Conservation (phyloP, 176 grass and related monocot species). For the Musa itinerans region DNA sequence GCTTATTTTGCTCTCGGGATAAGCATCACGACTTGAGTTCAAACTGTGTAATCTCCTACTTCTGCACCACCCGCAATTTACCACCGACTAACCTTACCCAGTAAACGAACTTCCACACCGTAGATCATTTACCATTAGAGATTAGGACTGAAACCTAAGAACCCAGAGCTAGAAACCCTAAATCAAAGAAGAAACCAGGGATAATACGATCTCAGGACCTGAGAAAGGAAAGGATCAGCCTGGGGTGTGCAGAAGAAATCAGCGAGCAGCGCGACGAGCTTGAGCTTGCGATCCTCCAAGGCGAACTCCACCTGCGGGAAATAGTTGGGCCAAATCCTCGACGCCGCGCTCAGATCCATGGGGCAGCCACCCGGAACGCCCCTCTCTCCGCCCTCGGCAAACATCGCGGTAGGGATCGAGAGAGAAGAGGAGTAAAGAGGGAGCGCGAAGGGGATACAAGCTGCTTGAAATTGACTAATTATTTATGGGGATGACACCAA, state of each 20-base stretch:
- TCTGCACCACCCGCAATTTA: background rate
- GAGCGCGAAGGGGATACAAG: too few relatives aligned
- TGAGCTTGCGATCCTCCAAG: slow-evolving; percentile 24
- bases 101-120: background rate
- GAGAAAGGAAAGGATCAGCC: slow-evolving; percentile 23
- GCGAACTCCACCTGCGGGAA: slow-evolving; percentile 37
- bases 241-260: slow-evolving; percentile 26
- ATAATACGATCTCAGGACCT: slow-evolving; percentile 9
- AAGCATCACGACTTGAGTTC: background rate
- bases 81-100: background rate
- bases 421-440: background rate
- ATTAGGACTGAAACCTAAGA: too few relatives aligned
- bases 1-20: background rate
- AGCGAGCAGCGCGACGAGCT: slow-evolving; percentile 25
- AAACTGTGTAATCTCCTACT: background rate
- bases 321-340: slow-evolving; percentile 46
- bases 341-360: background rate
- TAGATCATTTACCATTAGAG: background rate
- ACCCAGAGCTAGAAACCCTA: slow-evolving; percentile 12
- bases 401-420: slow-evolving; percentile 22
- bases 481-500: too few relatives aligned
- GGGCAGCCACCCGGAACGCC: background rate
- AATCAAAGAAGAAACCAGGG: background rate
- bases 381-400: slow-evolving; percentile 18
- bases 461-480: too few relatives aligned